Evolutionary conservation across 2,329 filamentous ascomycete genomes (phyloP).

Genomic region (Aspergillus proliferans): DNA sequence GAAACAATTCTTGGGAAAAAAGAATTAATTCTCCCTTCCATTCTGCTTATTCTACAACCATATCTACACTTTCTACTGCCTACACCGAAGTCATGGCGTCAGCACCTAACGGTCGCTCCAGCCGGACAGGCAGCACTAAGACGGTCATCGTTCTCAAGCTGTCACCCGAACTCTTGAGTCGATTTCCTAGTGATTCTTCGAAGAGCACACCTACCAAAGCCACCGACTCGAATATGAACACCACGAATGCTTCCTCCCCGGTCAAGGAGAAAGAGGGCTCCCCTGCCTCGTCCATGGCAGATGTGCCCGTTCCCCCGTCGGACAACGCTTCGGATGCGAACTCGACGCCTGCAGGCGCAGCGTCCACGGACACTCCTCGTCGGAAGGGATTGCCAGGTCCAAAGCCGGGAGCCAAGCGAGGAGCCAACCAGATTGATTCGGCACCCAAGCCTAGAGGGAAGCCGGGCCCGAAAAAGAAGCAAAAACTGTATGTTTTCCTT

Average conservation of each 20-base stretch:
- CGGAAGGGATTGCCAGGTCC: conserved; percentile 70
- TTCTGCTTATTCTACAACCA: neutral
- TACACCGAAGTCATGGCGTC: neutral
- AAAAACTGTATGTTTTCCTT: conserved; percentile 67
- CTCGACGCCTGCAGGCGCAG: conserved; percentile 35
- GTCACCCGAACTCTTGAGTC: conserved; percentile 29
- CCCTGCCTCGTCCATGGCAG: conserved; percentile 30
- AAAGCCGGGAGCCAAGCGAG: conserved; percentile 58
- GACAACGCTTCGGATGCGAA: conserved; percentile 37
- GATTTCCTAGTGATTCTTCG: conserved; percentile 22
- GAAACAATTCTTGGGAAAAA: no score
- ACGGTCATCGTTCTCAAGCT: conserved; percentile 35
- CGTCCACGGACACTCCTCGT: conserved; percentile 50
- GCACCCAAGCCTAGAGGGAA: conserved; percentile 71
- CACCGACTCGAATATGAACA: conserved; percentile 9
- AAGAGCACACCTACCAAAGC: conserved; percentile 12
- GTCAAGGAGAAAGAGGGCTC: conserved; percentile 28
- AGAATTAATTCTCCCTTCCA: conserved; percentile 1
- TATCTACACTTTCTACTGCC: neutral
- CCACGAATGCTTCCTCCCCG: conserved; percentile 13
- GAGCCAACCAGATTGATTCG: conserved; percentile 50
- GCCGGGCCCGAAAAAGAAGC: conserved; percentile 95
- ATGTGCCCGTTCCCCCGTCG: conserved; percentile 28
- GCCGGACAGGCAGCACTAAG: conserved; percentile 25
- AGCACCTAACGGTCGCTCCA: conserved; percentile 31